Evolutionary conservation across 2,329 filamentous ascomycete genomes (phyloP).

Genomic region (Periconia macrospinosa): DNA sequence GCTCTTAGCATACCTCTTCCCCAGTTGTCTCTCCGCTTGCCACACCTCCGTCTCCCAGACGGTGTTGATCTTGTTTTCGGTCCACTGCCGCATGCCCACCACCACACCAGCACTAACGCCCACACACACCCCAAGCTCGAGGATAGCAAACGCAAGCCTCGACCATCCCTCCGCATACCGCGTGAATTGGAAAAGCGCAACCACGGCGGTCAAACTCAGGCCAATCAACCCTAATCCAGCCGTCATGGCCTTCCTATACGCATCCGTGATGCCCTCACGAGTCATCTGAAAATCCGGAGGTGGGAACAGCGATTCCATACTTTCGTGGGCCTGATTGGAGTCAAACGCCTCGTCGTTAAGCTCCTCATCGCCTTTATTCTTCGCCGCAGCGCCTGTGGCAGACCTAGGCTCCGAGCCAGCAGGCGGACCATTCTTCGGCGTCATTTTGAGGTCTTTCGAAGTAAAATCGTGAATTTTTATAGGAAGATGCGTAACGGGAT

Average conservation of each 20-base stretch:
- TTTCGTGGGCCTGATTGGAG: constrained; percentile 46
- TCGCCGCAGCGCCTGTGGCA: constrained; percentile 49
- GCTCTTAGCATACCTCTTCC: constrained; percentile 50
- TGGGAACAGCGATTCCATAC: constrained; percentile 56
- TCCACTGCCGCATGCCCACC: constrained; percentile 60
- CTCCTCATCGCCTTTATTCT: constrained; percentile 49
- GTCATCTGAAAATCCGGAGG: constrained; percentile 54
- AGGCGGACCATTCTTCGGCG: constrained; percentile 50
- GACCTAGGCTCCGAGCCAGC: constrained; percentile 45
- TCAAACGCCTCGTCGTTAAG: constrained; percentile 49
- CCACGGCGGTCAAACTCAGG: constrained; percentile 34
- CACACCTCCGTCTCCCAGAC: constrained; percentile 72
- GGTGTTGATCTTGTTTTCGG: constrained; percentile 61
- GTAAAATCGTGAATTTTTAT: constrained; percentile 71
- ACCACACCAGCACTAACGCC: constrained; percentile 38
- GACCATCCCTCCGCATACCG: constrained; percentile 33
- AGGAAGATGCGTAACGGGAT: constrained; percentile 72
- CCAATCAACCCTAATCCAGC: constrained; percentile 32
- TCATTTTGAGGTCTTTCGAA: constrained; percentile 58
- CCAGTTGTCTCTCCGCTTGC: constrained; percentile 63
- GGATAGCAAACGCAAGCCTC: constrained; percentile 28
- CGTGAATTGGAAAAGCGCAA: constrained; percentile 39
- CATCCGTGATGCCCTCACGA: constrained; percentile 47
- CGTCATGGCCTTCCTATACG: constrained; percentile 48
- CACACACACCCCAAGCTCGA: constrained; percentile 32